Conservation (phyloP, 108 stramenopile species). For the Pseudonitzschia delicatissima region DNA sequence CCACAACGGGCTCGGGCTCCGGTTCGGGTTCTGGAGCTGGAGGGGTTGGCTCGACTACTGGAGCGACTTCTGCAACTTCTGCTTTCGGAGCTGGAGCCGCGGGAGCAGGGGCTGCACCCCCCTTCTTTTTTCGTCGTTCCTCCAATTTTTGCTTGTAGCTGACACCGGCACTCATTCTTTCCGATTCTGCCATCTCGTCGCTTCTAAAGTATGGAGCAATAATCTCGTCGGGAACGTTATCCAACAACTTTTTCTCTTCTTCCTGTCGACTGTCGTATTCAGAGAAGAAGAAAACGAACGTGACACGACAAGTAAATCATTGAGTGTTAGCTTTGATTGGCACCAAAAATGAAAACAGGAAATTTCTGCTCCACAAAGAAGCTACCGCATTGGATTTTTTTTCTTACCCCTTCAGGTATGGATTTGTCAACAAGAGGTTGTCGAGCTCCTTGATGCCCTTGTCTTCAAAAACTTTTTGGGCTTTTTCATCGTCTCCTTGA, state of each 20-base stretch:
- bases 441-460: conserved; percentile 43
- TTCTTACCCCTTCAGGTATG: conserved; percentile 56
- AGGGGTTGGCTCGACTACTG: neutral
- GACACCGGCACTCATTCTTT: conserved; percentile 27
- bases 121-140: conserved; percentile 29
- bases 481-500: conserved; percentile 52
- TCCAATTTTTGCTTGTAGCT: conserved; percentile 66
- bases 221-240: conserved; percentile 39
- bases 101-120: conserved; percentile 15
- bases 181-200: conserved; percentile 7
- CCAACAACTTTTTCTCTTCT: conserved; percentile 36
- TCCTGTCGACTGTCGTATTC: conserved; percentile 18
- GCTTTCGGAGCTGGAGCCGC: conserved; percentile 5
- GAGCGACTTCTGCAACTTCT: neutral
- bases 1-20: conserved; percentile 13
- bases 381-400: no score
- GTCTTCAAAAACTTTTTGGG: conserved; percentile 69
- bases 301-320: neutral
- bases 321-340: no score
- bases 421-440: conserved; percentile 53
- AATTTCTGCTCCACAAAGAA: no score
- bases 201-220: conserved; percentile 27
- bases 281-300: neutral
- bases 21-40: conserved; percentile 7
- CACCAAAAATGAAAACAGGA: neutral